Conservation (phyloP, 257 asterid genomes). For the Salvia miltiorrhiza region DNA sequence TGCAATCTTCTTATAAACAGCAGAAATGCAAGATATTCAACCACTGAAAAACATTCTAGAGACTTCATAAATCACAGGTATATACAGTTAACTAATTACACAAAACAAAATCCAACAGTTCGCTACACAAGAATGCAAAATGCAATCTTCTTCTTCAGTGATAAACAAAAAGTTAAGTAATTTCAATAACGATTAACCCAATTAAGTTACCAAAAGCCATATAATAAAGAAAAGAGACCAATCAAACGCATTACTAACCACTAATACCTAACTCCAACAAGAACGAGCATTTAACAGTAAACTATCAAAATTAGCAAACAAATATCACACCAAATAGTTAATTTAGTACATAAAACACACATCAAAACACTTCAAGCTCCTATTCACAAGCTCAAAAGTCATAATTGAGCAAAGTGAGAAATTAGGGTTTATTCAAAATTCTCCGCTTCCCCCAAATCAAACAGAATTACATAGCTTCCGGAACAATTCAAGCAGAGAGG, state of each 20-base stretch:
- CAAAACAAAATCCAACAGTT: constrained; percentile 9
- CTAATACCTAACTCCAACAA: constrained; percentile 3
- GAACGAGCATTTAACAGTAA: neutral
- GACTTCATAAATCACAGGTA: neutral
- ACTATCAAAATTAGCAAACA: constrained; percentile 20
- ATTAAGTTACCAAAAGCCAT: neutral
- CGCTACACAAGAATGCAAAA: neutral
- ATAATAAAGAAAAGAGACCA: neutral
- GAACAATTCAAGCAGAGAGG: constrained; percentile 22
- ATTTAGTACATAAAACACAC: constrained; percentile 16
- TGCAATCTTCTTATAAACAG: neutral
- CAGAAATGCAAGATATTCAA: no score
- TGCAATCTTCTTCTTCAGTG: neutral
- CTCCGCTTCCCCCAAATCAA: constrained; percentile 20
- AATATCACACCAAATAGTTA: neutral
- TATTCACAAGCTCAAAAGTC: constrained; percentile 28
- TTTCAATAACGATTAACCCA: neutral
- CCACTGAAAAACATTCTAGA: no score
- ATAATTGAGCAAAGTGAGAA: constrained; percentile 35
- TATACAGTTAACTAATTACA: neutral
- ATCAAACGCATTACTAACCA: neutral
- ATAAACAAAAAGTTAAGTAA: neutral
- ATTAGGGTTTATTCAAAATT: constrained; percentile 46
- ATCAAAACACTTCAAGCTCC: constrained; percentile 20
- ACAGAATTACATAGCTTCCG: constrained; percentile 8